phyloP scores from a whole-genome alignment of 2,329 filamentous ascomycete species.

The Trichophyton verrucosum region DNA sequence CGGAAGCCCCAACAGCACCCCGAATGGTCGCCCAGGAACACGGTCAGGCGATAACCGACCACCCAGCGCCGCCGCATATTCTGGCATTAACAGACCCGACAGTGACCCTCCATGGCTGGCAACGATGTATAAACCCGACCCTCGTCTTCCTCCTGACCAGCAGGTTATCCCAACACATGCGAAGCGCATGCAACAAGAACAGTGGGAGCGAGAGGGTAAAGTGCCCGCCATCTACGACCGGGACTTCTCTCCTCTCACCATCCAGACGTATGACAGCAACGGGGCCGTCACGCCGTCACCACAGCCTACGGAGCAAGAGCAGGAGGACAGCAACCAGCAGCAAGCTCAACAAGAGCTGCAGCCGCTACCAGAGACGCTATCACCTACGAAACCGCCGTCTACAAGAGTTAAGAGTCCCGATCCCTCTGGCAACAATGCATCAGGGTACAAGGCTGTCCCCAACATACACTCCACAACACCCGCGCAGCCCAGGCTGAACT shows the following conservation, averaged over 20 bases:
- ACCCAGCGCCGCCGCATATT: conserved; percentile 39
- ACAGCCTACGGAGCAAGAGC: conserved; percentile 9
- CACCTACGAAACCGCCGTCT: conserved; percentile 24
- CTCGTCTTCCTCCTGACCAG: conserved; percentile 82
- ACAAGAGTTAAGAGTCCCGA: conserved; percentile 21
- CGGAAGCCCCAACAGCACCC: conserved; percentile 24
- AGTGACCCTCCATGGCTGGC: conserved; percentile 94
- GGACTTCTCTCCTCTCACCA: conserved; percentile 67
- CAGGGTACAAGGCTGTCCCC: conserved; percentile 40
- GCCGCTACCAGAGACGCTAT: conserved; percentile 14
- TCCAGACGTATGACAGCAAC: conserved; percentile 26
- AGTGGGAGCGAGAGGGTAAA: conserved; percentile 86
- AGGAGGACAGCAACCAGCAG: not conserved
- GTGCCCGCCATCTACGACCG: conserved; percentile 76
- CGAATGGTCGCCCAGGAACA: conserved; percentile 47
- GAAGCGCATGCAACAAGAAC: conserved; percentile 78
- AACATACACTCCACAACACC: conserved; percentile 23
- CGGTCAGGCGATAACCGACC: conserved; percentile 46
- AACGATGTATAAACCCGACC: conserved; percentile 90
- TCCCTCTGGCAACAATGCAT: conserved; percentile 30
- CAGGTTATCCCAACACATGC: conserved; percentile 92
- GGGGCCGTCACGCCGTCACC: conserved; percentile 9
- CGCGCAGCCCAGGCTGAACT: conserved; percentile 20
- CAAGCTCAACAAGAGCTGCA: too few species aligned
- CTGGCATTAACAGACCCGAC: conserved; percentile 58